Base-by-base conservation (phyloP, 345 rosid species). In the Brassica juncea region DNA sequence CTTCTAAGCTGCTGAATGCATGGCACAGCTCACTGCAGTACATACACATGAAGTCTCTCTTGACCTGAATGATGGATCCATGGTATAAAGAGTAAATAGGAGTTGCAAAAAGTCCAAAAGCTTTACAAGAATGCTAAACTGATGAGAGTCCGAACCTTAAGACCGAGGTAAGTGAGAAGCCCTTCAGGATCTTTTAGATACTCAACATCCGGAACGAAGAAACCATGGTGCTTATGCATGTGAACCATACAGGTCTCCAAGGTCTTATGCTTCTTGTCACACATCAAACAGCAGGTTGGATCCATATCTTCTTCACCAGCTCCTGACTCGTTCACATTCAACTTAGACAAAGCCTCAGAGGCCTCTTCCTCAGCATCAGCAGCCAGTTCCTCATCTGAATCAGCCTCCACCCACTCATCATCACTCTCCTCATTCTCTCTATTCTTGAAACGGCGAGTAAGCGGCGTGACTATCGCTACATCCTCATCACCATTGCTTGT, bases 191-290 rank as follows among this genome's bases (percentile, higher is more conserved):
- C 96, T 80, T 88, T 95, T 65, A 95, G 84, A 82, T 86, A 95
- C 85, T 89, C 94, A 34, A 91, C 82, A 72, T 95, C 98, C 6
- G 99, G 98, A 74, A 93, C 80, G 76, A 89, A 91, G 82, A 95
- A 95, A 3, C 98, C 97, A 77, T 95, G 97, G 2, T 88, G 84
- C 88, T 87, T 91, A 83, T 96, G 98, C 99, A 93, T 92, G 84
- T 93, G 99, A 82, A 89, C 92, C 91, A 95, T 93, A 86, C 98
- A 95, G 30, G 64, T 86, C 78, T 93, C 98, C 21, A 91, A 76
- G 47, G 77, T 81, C 66, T 79, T 72, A 63, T 93, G 93, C 54
- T 82, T 75, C 15, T 67, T 82, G 79, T 95, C 94, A 70, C 99
- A 95, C 92, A 93, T 90, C 81, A 91, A 89, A 88, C 99, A 93